A percentile compares a stretch with the other conserved stretches of the same genome.
These are phyloP conservation scores for Nothophaeocryptopus gaeumannii DNA, from an alignment of 2,329 filamentous ascomycete genomes.

Conservation along the genomic window DNA sequence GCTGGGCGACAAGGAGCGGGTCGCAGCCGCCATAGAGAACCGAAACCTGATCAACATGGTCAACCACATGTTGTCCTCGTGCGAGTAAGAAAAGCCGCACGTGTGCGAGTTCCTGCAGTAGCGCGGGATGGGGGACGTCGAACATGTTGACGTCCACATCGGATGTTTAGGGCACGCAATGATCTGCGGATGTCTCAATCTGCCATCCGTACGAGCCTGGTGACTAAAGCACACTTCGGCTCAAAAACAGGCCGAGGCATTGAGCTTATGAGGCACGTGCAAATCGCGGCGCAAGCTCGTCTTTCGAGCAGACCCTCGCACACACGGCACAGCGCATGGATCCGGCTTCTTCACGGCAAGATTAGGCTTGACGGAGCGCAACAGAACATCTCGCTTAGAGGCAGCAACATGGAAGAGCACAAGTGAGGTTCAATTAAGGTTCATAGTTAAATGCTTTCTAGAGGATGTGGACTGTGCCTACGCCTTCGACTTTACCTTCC, in stretches of 20 bases:
- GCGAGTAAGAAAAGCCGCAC: conserved; percentile 26
- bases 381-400: conserved; percentile 14
- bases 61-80: conserved; percentile 74
- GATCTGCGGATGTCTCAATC: conserved; percentile 4
- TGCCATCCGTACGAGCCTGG: too few species aligned
- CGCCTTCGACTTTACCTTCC: conserved; percentile 2
- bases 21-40: conserved; percentile 92
- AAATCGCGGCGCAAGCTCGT: not conserved
- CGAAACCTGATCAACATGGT: conserved; percentile 83
- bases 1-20: conserved; percentile 90
- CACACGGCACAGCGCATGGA: conserved; percentile 3
- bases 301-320: not conserved
- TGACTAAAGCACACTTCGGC: too few species aligned
- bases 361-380: conserved; percentile 10
- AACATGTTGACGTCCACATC: conserved; percentile 2
- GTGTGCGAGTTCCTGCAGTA: conserved; percentile 15
- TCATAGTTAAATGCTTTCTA: conserved; percentile 7
- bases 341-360: conserved; percentile 11
- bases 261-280: not conserved
- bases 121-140: conserved; percentile 9
- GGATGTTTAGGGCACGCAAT: conserved; percentile 4
- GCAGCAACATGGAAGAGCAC: conserved; percentile 3
- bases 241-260: too few species aligned
- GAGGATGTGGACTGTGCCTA: not conserved
- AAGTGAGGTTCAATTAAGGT: conserved; percentile 16